Evolutionary conservation across 2,329 filamentous ascomycete genomes (phyloP).

Genomic region (Ophiobolus disseminans): DNA sequence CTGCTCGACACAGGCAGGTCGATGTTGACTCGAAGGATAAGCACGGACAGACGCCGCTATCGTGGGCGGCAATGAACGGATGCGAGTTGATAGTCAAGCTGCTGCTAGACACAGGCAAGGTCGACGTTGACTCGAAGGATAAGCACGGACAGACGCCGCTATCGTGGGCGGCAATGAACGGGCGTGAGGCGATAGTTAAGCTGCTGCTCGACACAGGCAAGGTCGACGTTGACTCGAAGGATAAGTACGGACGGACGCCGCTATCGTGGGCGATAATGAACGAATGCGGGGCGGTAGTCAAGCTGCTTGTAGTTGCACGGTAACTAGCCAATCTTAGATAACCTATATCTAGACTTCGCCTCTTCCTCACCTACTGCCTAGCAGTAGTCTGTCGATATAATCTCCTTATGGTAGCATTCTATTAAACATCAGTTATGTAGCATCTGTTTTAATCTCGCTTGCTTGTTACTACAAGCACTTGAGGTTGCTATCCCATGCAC

Average conservation of each 20-base stretch:
- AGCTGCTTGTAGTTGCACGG: neutral
- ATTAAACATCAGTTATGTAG: too few relatives aligned
- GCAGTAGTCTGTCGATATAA: neutral
- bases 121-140: slow-evolving; percentile 1
- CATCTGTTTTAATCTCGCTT: too few relatives aligned
- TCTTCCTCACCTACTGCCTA: neutral
- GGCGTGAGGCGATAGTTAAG: neutral
- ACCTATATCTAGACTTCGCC: neutral
- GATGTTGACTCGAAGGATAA: neutral
- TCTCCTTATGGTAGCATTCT: neutral
- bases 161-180: neutral
- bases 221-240: too few relatives aligned
- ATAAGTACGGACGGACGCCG: too few relatives aligned
- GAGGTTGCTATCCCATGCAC: too few relatives aligned
- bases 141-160: neutral
- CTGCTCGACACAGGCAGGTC: slow-evolving; percentile 3
- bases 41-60: neutral
- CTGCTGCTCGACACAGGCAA: too few relatives aligned
- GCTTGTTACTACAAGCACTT: too few relatives aligned
- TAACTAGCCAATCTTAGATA: neutral
- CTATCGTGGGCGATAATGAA: too few relatives aligned
- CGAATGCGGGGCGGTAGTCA: too few relatives aligned
- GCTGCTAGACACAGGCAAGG: slow-evolving; percentile 1
- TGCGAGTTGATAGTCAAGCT: neutral
- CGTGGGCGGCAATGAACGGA: neutral